phyloP scores from a whole-genome alignment of 352 stramenopile species.

The Phytophthora fragariae region DNA sequence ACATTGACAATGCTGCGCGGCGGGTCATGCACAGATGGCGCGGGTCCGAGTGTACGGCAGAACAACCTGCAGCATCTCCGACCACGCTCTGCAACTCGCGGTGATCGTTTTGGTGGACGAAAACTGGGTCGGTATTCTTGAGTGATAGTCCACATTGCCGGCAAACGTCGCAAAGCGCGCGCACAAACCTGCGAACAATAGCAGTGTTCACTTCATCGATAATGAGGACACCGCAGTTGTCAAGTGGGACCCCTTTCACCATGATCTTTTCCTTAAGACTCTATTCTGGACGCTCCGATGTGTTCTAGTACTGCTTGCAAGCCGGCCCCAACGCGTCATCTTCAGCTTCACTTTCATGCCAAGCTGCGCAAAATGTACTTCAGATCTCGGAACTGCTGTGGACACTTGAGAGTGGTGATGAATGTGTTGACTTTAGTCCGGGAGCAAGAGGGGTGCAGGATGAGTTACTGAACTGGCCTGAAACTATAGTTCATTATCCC shows the following conservation, averaged over 20 bases:
- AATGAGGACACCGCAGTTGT: not conserved
- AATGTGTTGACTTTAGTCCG: no score
- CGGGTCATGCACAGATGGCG: no score
- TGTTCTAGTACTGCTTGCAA: not conserved
- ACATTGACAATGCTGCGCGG: no score
- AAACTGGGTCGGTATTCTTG: not conserved
- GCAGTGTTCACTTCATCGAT: not conserved
- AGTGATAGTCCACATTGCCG: not conserved
- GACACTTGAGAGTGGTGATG: no score
- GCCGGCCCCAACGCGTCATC: no score
- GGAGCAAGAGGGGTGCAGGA: no score
- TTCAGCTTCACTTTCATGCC: no score
- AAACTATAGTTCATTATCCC: no score
- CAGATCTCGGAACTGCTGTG: no score
- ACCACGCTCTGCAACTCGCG: not conserved
- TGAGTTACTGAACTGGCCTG: no score
- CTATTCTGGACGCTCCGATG: not conserved
- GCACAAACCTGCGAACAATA: not conserved
- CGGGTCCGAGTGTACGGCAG: not conserved
- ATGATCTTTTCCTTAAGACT: not conserved
- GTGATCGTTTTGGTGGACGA: not conserved
- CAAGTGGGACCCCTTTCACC: not conserved
- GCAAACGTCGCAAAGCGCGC: not conserved
- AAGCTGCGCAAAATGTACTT: no score
- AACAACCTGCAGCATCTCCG: not conserved